These are phyloP conservation scores for Raffaelea albimanens DNA, from an alignment of 2,329 filamentous ascomycete genomes.

Conservation along the genomic window DNA sequence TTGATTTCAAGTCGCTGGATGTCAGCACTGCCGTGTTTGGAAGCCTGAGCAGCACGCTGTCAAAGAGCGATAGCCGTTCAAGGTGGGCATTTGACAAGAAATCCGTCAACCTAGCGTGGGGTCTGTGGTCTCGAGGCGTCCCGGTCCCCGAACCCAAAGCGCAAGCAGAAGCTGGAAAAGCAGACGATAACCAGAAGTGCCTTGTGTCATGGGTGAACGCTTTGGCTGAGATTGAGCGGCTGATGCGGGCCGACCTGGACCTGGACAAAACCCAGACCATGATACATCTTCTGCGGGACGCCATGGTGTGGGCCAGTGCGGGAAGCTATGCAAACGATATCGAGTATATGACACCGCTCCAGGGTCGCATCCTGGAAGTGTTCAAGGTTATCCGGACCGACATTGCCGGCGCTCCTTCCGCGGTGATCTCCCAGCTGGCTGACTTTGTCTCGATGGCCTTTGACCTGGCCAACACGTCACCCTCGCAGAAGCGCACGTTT, in stretches of 20 bases:
- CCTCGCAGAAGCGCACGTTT: conserved; percentile 58
- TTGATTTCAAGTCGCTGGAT: conserved; percentile 56
- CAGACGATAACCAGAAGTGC: conserved; percentile 65
- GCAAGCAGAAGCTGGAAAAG: conserved; percentile 16
- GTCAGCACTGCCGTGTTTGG: conserved; percentile 64
- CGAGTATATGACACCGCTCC: conserved; percentile 64
- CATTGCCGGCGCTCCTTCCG: conserved; percentile 52
- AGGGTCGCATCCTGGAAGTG: conserved; percentile 58
- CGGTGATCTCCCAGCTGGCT: conserved; percentile 60
- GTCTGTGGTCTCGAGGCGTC: conserved; percentile 59
- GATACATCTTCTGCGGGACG: conserved; percentile 59
- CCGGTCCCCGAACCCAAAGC: conserved; percentile 34
- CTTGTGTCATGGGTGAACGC: conserved; percentile 76
- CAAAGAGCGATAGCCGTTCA: conserved; percentile 32
- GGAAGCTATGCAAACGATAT: conserved; percentile 62
- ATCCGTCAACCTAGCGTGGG: conserved; percentile 56
- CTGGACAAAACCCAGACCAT: conserved; percentile 56
- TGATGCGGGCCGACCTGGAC: conserved; percentile 57
- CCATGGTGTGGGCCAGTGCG: conserved; percentile 60
- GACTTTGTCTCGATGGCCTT: conserved; percentile 66
- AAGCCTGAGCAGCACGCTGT: conserved; percentile 55
- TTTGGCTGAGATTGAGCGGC: conserved; percentile 66
- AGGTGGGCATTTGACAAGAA: conserved; percentile 35
- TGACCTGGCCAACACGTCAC: conserved; percentile 21
- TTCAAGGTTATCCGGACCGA: conserved; percentile 61